Percentiles rank a stretch among this genome's conserved stretches.
Conservation (phyloP, 345 rosid species). For the Brassica rapa region DNA sequence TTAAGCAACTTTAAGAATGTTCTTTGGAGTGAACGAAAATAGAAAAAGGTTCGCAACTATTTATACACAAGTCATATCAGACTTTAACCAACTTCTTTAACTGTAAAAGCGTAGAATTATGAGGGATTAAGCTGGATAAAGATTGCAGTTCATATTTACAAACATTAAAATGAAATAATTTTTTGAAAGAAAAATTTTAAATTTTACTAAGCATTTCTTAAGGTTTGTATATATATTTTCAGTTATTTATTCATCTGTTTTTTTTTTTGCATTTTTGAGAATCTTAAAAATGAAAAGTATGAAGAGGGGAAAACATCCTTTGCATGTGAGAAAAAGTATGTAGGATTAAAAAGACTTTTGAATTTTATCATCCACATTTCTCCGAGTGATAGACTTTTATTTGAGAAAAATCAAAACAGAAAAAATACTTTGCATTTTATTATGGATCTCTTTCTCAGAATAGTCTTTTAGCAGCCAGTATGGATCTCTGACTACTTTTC, state of each 20-base stretch:
- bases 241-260: neutral
- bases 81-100: conserved; percentile 26
- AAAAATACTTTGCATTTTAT: too few species aligned
- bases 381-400: neutral
- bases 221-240: neutral
- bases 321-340: neutral
- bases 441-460: neutral
- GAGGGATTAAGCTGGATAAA: conserved; percentile 28
- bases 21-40: conserved; percentile 26
- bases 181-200: neutral
- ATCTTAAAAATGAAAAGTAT: neutral
- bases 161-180: neutral
- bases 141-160: conserved; percentile 27
- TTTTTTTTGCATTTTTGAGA: neutral
- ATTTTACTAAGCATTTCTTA: neutral
- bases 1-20: conserved; percentile 7
- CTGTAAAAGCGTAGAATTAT: conserved; percentile 18
- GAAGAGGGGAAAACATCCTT: neutral
- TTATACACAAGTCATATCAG: conserved; percentile 22
- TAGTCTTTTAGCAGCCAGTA: neutral
- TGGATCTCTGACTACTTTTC: neutral
- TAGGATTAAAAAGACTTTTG: neutral
- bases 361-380: neutral
- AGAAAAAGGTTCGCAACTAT: conserved; percentile 7
- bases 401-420: neutral